Percentiles rank a stretch among this genome's conserved stretches.
Evolutionary conservation across 2,329 filamentous ascomycete species (phyloP).

Genomic region (Xylariomycetidae sp.): DNA sequence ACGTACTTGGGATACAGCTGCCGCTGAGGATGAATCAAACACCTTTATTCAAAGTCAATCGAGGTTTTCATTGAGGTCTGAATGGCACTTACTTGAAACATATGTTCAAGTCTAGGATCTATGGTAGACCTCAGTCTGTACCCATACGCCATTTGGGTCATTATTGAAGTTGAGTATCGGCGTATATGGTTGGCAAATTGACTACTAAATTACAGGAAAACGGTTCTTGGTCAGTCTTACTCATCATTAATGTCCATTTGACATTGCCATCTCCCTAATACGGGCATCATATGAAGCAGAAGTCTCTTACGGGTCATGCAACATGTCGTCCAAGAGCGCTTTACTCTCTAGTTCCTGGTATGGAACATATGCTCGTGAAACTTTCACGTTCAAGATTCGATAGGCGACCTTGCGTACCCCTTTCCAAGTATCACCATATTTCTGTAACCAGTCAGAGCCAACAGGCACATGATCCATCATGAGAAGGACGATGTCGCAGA

Average conservation of each 20-base stretch:
- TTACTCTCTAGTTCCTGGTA: constrained; percentile 52
- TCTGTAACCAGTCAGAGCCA: too few relatives aligned
- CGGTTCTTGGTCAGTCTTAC: too few relatives aligned
- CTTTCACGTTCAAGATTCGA: constrained; percentile 37
- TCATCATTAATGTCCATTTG: too few relatives aligned
- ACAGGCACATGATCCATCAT: too few relatives aligned
- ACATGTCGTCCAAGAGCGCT: constrained; percentile 42
- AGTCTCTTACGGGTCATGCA: too few relatives aligned
- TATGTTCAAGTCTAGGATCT: constrained; percentile 34
- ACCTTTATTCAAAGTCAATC: constrained; percentile 5
- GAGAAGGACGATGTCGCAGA: not conserved
- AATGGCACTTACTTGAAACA: constrained; percentile 30
- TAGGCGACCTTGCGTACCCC: constrained; percentile 33
- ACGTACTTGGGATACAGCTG: constrained; percentile 11
- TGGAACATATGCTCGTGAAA: constrained; percentile 41
- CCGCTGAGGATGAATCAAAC: constrained; percentile 13
- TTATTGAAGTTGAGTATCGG: constrained; percentile 41
- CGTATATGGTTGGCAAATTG: constrained; percentile 37
- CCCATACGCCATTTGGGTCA: constrained; percentile 43
- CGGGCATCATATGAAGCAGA: too few relatives aligned
- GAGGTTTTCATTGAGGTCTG: not conserved
- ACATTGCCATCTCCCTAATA: too few relatives aligned
- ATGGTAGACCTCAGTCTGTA: constrained; percentile 29
- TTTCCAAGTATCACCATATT: constrained; percentile 24
- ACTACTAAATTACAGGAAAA: constrained; percentile 37